phyloP scores from a whole-genome alignment of 768 basidiomycete genomes.

The Pleurotus ostreatus region DNA sequence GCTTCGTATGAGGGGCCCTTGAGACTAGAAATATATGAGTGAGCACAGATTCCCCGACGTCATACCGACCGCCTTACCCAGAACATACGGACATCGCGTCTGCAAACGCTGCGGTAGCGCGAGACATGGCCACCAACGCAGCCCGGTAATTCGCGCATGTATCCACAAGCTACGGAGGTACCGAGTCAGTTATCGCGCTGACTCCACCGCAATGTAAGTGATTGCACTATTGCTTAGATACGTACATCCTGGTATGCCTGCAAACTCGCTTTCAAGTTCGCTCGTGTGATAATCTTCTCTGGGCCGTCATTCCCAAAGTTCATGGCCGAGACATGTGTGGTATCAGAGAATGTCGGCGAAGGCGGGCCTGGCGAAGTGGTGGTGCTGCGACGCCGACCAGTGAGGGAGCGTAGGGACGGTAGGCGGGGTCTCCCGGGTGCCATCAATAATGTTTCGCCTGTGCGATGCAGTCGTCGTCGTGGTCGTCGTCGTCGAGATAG shows the following conservation, averaged over 20 bases:
- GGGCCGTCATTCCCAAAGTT: slow-evolving; percentile 74
- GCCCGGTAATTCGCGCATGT: slow-evolving; percentile 76
- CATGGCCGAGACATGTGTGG: slow-evolving; percentile 74
- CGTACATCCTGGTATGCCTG: slow-evolving; percentile 81
- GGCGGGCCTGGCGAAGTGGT: slow-evolving; percentile 51
- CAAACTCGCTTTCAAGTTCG: slow-evolving; percentile 71
- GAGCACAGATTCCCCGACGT: neutral
- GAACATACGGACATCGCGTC: slow-evolving; percentile 83
- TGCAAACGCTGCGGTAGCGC: slow-evolving; percentile 81
- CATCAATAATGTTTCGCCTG: slow-evolving; percentile 22
- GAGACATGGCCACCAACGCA: slow-evolving; percentile 77
- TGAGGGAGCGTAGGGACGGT: slow-evolving; percentile 47
- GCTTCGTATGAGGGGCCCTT: slow-evolving; percentile 80
- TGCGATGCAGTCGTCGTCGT: neutral
- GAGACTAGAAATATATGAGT: slow-evolving; percentile 36
- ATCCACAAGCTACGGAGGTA: slow-evolving; percentile 56
- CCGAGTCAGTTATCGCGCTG: neutral
- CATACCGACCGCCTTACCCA: slow-evolving; percentile 42
- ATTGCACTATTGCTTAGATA: slow-evolving; percentile 5
- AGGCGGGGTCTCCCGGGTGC: slow-evolving; percentile 41
- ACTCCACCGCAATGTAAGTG: neutral
- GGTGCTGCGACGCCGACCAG: slow-evolving; percentile 34
- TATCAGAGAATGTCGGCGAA: slow-evolving; percentile 82
- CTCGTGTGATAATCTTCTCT: slow-evolving; percentile 77
- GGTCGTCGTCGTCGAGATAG: neutral